A percentile compares a stretch with the other conserved stretches of the same genome.
Conservation (phyloP, 1,139 yeast species). For the Debaryomyces udenii region DNA sequence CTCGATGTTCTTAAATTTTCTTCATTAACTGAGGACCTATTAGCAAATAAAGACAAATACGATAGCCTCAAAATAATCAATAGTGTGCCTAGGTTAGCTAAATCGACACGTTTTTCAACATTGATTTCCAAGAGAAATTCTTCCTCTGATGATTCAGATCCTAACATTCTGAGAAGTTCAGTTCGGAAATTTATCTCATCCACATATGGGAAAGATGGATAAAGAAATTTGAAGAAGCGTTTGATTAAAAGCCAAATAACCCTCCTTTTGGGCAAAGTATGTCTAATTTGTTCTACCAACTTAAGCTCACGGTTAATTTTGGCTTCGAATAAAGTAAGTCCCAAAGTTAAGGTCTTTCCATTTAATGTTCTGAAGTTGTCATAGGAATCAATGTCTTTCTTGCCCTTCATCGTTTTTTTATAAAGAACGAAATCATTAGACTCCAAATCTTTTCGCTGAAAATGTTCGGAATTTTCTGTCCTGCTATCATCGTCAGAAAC, state of each 20-base stretch:
- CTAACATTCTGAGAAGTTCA: slow-evolving; percentile 27
- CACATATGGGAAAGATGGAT: slow-evolving; percentile 35
- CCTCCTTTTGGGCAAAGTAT: slow-evolving; percentile 31
- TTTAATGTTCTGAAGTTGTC: background rate
- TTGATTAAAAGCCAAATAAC: slow-evolving; percentile 32
- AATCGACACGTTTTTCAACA: slow-evolving; percentile 24
- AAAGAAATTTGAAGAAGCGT: slow-evolving; percentile 28
- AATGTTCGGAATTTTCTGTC: background rate
- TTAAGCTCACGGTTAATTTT: slow-evolving; percentile 28
- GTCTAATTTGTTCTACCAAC: slow-evolving; percentile 25
- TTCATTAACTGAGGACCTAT: slow-evolving; percentile 11
- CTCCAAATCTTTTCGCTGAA: background rate
- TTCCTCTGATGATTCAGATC: slow-evolving; percentile 27
- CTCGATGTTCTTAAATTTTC: slow-evolving; percentile 12
- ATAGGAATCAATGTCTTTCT: slow-evolving; percentile 3
- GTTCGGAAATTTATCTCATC: slow-evolving; percentile 31
- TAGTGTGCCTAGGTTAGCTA: slow-evolving; percentile 25
- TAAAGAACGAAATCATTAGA: background rate
- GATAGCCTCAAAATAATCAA: slow-evolving; percentile 26
- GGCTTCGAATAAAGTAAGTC: slow-evolving; percentile 24
- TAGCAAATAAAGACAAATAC: slow-evolving; percentile 26
- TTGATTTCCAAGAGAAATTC: slow-evolving; percentile 18
- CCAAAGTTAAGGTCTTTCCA: slow-evolving; percentile 9
- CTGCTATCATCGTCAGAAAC: background rate
- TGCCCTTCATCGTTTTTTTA: slow-evolving; percentile 3